Evolutionary conservation across 2,329 filamentous ascomycete genomes (phyloP).

Genomic region (Stachybotrys chlorohalonatus): DNA sequence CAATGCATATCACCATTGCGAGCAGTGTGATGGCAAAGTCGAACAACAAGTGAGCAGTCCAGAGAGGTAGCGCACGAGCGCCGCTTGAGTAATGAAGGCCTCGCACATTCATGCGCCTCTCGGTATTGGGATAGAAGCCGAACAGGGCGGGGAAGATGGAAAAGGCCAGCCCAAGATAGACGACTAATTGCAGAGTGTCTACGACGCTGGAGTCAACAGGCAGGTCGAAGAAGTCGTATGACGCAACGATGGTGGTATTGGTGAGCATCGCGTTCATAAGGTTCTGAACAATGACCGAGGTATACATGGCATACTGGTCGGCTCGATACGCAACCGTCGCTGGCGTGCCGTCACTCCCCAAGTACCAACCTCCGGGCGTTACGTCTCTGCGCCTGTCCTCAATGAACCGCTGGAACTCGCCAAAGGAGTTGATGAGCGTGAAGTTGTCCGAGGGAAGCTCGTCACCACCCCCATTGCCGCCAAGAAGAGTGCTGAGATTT

Average conservation of each 20-base stretch:
- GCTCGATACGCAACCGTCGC: constrained; percentile 62
- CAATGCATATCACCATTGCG: constrained; percentile 56
- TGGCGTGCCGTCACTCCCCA: constrained; percentile 46
- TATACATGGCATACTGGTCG: constrained; percentile 39
- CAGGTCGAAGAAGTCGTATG: constrained; percentile 63
- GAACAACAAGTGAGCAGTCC: constrained; percentile 69
- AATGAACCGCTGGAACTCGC: constrained; percentile 59
- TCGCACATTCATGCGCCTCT: constrained; percentile 65
- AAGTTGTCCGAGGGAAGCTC: constrained; percentile 4
- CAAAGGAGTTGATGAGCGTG: constrained; percentile 35
- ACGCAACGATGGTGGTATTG: constrained; percentile 56
- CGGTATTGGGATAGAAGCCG: constrained; percentile 70
- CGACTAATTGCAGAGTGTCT: constrained; percentile 62
- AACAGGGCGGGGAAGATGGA: constrained; percentile 76
- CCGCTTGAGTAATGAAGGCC: constrained; percentile 83
- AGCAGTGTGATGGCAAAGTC: constrained; percentile 59
- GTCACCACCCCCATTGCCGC: constrained; percentile 1
- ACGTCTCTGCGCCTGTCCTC: constrained; percentile 53
- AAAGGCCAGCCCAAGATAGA: constrained; percentile 70
- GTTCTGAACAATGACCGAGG: constrained; percentile 52
- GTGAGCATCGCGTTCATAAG: constrained; percentile 51
- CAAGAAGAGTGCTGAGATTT: constrained; percentile 5
- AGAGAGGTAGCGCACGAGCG: constrained; percentile 66
- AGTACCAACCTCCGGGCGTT: constrained; percentile 68
- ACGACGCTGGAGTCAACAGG: constrained; percentile 59